These are phyloP conservation scores for Neovahlkampfia damariscottae DNA, from an alignment of 78 protist genomes.

Conservation along the genomic window DNA sequence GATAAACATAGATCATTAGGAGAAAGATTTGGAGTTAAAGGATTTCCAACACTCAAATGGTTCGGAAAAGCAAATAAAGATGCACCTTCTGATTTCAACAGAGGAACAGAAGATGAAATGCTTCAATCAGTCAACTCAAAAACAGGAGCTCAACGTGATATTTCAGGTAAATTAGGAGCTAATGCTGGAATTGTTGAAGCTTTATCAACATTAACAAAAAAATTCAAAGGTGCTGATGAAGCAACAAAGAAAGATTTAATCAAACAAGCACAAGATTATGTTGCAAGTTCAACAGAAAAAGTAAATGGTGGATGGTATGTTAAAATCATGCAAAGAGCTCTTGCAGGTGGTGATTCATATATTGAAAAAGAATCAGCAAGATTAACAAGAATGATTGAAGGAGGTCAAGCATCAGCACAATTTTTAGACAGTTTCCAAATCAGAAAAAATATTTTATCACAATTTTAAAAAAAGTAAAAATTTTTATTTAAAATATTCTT, in stretches of 20 bases:
- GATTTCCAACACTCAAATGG: slow-evolving; percentile 78
- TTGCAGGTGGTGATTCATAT: background rate
- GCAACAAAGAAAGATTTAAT: background rate
- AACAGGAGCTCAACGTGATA: background rate
- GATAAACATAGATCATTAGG: slow-evolving; percentile 37
- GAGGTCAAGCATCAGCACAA: background rate
- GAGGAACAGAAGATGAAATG: slow-evolving; percentile 3
- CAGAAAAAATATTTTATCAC: background rate
- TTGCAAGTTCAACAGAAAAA: background rate
- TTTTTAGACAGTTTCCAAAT: background rate
- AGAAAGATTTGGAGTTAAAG: slow-evolving; percentile 44
- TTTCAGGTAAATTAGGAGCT: background rate
- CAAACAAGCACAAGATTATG: background rate
- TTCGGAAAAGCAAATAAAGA: slow-evolving; percentile 26
- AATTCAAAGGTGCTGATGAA: background rate
- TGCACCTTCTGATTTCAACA: background rate
- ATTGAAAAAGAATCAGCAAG: background rate
- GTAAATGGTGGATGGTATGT: background rate
- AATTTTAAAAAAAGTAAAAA: too few relatives aligned
- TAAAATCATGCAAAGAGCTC: background rate
- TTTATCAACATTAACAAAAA: background rate
- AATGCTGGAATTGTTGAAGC: background rate
- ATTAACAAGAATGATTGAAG: background rate
- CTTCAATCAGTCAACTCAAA: background rate
- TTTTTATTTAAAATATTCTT: too few relatives aligned